These are phyloP conservation scores for Yamadazyma phyllophila DNA, from an alignment of 805 yeast genomes.

Conservation along the genomic window DNA sequence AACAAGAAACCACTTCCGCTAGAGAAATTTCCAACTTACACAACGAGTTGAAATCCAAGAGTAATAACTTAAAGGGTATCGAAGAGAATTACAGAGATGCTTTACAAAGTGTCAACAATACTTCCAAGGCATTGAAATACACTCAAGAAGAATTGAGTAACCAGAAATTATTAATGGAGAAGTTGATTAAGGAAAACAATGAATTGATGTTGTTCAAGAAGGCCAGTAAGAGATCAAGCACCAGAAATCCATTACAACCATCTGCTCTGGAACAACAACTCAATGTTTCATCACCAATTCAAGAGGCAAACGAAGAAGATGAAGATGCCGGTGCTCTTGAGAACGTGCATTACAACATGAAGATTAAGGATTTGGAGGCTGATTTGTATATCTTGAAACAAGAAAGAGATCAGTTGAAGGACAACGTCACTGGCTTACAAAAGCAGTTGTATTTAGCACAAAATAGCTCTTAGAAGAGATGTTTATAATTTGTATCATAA, in stretches of 20 bases:
- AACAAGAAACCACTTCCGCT: conserved; percentile 35
- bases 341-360: conserved; percentile 65
- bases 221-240: conserved; percentile 36
- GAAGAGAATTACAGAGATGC: conserved; percentile 74
- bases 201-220: conserved; percentile 57
- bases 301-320: conserved; percentile 20
- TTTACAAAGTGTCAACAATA: conserved; percentile 66
- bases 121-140: conserved; percentile 68
- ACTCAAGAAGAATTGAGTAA: conserved; percentile 70
- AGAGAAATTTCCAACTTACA: conserved; percentile 31
- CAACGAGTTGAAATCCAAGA: conserved; percentile 30
- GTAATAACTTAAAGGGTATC: conserved; percentile 30
- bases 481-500: conserved; percentile 5
- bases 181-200: conserved; percentile 63
- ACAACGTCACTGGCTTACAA: conserved; percentile 55
- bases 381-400: conserved; percentile 77
- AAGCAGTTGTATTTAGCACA: conserved; percentile 46
- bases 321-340: conserved; percentile 31
- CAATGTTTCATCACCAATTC: conserved; percentile 15
- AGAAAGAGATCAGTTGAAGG: conserved; percentile 78
- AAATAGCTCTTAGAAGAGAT: conserved; percentile 4
- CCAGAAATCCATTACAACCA: conserved; percentile 26
- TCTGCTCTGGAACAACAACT: conserved; percentile 20
- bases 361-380: conserved; percentile 79
- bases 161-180: conserved; percentile 54